Conservation (phyloP, 164 flowering plant genomes). For the Umbellularia californica region DNA sequence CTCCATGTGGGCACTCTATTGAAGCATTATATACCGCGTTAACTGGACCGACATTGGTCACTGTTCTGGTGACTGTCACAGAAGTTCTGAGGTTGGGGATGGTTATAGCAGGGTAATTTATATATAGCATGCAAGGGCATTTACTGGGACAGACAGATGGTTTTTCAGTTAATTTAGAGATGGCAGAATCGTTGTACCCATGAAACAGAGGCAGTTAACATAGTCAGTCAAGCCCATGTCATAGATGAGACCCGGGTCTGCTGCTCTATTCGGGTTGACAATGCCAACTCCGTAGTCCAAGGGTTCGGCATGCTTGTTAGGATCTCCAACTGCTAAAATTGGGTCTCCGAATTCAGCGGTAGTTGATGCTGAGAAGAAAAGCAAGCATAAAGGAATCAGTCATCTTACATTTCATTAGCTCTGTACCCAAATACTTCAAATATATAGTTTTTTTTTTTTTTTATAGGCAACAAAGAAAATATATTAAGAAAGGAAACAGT, state of each 20-base stretch:
- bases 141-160: slow-evolving; percentile 12
- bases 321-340: neutral
- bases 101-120: slow-evolving; percentile 47
- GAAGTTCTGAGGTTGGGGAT: slow-evolving; percentile 35
- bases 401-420: neutral
- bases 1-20: slow-evolving; percentile 39
- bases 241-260: slow-evolving; percentile 45
- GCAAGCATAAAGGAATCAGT: neutral
- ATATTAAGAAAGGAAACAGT: too few relatives aligned
- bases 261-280: slow-evolving; percentile 32
- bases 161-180: slow-evolving; percentile 18
- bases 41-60: slow-evolving; percentile 40
- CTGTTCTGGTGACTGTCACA: slow-evolving; percentile 32
- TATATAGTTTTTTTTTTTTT: too few relatives aligned
- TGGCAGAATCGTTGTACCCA: slow-evolving; percentile 27
- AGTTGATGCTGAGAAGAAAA: neutral
- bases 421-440: too few relatives aligned
- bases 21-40: slow-evolving; percentile 29
- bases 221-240: slow-evolving; percentile 28
- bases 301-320: slow-evolving; percentile 33
- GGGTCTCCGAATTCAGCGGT: neutral
- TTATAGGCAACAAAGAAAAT: too few relatives aligned
- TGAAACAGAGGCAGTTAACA: slow-evolving; percentile 33
- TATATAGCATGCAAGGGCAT: slow-evolving; percentile 9
- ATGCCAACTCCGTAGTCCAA: slow-evolving; percentile 42